Base-by-base conservation (phyloP, 805 yeast genomes). In the Candida namnaoensis region DNA sequence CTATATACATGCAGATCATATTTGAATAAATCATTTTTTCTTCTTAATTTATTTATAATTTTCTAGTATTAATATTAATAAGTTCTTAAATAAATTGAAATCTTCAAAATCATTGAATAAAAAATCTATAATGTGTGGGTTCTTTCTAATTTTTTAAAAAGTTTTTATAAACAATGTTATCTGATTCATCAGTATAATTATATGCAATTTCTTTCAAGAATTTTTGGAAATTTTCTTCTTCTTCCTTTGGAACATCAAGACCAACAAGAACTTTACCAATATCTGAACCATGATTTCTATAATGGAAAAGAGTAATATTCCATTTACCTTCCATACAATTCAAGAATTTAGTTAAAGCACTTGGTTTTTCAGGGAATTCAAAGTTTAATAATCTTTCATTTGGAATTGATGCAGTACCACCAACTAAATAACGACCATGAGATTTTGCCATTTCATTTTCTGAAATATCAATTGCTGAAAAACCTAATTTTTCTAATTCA, bases 301-400 rank as follows among this genome's bases (percentile, higher is more conserved):
- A 93, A 62, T 93, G 96, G 80, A 93, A 93, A 53, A 93, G 65
- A 1, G 97, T 84, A 47, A 93, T 78, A 58, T 93, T 93, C 97
- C 98, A 93, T 39, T 80, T 78, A 25, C 73, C 71, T 54, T 82
- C 77, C 57, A 93, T 64, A 14, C 80, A 72, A 26, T 72, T 74
- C 54, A 93, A 71, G 66, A 93, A 93, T 44, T 76, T 82, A 27
- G 82, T 76, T 54, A 93, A 71, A 1, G 99, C 97, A 38, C 96
- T 95, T 2, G 99, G 98, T 56, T 93, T 80, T 58, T 93, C 99
- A 12, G 99, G 99, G 70, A 93, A 95, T 62, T 88, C 96, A 54
- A 93, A 93, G 38, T 83, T 74, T 51, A 80, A 76, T 32, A 93
- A 64, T 52, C 82, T 79, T 63, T 93, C 99, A 49, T 86, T 72